Base-by-base conservation (phyloP, 106 monocot genomes). In the Dendrobium officinale region DNA sequence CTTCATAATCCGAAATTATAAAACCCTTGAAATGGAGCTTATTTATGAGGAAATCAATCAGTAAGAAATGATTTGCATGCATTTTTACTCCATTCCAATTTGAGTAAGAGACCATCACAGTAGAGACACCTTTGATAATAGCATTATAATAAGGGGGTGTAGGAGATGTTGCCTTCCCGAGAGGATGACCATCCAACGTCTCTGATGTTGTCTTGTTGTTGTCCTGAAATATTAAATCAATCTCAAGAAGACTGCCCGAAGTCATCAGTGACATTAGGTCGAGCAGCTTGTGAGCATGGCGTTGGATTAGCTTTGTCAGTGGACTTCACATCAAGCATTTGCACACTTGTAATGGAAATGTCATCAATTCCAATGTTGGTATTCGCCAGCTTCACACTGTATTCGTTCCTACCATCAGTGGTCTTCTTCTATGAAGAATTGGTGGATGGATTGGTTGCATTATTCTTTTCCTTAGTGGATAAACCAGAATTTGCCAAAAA, bases 11-110 rank as follows among this genome's bases (percentile, higher is more conserved):
- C 5, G 88, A 84, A 29, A 92, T 92, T 18, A 92, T 87, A 75
- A 90, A 92, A 1, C 92, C 92, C 90, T 90, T 87, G 82, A 92
- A 92, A 19, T 40, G 49, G 19, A 92, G 88, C 42, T 80, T 92
- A 80, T 90, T 86, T 81, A 92, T 95, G 74, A 95, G 95, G 79
- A 78, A 87, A 19, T 83, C 85, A 40, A 92, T 92, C 44, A 95
- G 75, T 20, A 95, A 85, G 79, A 72, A 80, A 67, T 26, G 89
- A 74, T 95, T 92, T 17, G 91, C 85, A 75, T 95, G 95, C 95
- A 95, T 95, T 76, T 93, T 95, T 16, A 83, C 83, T 20, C 95
- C 95, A 75, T 95, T 95, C 95, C 92, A 92, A 73, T 92, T 95
- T 15, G 95, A 91, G 73, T 88, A 95, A 15, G 92, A 93, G 33